Base-by-base conservation (phyloP, 140 eudicot genomes). In the Flaveria floridana region DNA sequence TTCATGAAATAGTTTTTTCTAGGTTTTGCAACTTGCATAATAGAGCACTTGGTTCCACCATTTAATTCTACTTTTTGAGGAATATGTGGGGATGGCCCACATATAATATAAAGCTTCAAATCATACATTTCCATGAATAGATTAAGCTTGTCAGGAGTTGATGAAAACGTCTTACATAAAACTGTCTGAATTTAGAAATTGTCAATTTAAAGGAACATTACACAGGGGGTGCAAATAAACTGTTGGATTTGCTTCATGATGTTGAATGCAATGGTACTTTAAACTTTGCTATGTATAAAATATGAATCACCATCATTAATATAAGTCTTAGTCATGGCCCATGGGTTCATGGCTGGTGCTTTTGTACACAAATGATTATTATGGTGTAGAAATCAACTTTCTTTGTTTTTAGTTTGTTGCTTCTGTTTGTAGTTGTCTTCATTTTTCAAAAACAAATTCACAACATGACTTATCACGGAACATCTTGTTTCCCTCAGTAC, bases 1-100 rank as follows among this genome's bases (percentile, higher is more conserved):
- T 70, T 68, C n/a, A 30, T 74, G 72, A 74, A 58, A 74, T 74
- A 52, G 21, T 65, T 65, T 34, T 25, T 79, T 41, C 56, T 26
- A 61, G 13, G 78, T 67, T 76, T 25, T 61, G 81, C 88, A 78
- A 84, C 85, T 84, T 84, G 85, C 73, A 72, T 62, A 61, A 67
- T 77, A 58, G 71, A 76, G 82, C 87, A 84, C 72, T 77, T 47
- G 12, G 63, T 70, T 65, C 51, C 84, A 65, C 68, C 80, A 65
- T 41, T 2, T 65, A 37, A 3, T 65, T 65, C 23, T 65, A 3
- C 14, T 57, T 57, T 65, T 34, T 13, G 2, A 13, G 12, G 39
- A 61, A 34, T 30, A 30, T 64, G 20, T 30, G 47, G 44, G 64
- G 48, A 64, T 64, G 48, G 23, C 70, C 70, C 47, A 25, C 65